Evolutionary conservation across 1,284 basidiomycete genomes (phyloP).

Genomic region (Trametes hirsuta): DNA sequence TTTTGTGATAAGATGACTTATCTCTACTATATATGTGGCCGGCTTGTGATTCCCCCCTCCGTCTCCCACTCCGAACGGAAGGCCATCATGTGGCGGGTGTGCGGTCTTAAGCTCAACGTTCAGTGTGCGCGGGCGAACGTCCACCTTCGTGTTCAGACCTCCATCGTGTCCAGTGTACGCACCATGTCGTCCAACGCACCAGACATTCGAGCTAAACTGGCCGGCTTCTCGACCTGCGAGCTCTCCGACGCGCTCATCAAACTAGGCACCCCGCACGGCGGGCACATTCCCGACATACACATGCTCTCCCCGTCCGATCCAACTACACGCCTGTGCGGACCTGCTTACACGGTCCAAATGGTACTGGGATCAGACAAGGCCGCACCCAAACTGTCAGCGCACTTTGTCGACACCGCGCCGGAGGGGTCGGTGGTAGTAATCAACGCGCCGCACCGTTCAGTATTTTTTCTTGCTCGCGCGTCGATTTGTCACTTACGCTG

Average conservation of each 20-base stretch:
- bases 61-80: background rate
- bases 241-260: constrained; percentile 92
- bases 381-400: constrained; percentile 70
- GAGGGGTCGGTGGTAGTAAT: constrained; percentile 76
- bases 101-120: background rate
- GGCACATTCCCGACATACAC: constrained; percentile 82
- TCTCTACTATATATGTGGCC: background rate
- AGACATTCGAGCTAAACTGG: constrained; percentile 38
- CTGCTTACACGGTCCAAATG: constrained; percentile 93
- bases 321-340: constrained; percentile 60
- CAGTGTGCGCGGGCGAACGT: background rate
- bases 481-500: constrained; percentile 6
- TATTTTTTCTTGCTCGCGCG: constrained; percentile 10
- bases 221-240: constrained; percentile 73
- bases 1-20: background rate
- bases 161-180: background rate
- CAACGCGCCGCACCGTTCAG: constrained; percentile 72
- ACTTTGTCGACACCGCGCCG: constrained; percentile 86
- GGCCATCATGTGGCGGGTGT: background rate
- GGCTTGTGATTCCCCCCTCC: constrained; percentile 9
- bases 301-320: constrained; percentile 51
- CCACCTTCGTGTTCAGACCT: constrained; percentile 1
- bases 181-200: constrained; percentile 23
- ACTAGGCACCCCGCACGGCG: constrained; percentile 76
- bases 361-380: constrained; percentile 63